Percentiles rank a stretch among this genome's conserved stretches.
Evolutionary conservation across 345 rosid genomes (phyloP).

Genomic region (Heritiera fomes): DNA sequence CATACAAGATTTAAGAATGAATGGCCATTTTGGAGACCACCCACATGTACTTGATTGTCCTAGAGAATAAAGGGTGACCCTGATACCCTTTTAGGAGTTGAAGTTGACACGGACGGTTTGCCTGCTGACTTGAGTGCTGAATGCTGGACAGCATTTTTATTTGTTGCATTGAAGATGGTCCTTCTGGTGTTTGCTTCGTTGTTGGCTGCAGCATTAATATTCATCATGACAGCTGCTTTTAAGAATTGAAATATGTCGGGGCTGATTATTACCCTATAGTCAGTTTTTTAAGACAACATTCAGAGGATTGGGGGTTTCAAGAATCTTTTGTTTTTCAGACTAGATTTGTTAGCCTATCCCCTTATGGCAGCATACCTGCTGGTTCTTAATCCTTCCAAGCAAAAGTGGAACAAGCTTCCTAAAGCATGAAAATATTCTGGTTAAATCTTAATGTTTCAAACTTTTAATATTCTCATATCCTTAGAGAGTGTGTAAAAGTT

Average conservation of each 20-base stretch:
- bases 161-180: not conserved
- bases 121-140: not conserved
- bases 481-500: too few relatives aligned
- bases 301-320: not conserved
- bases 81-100: not conserved
- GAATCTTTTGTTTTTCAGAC: not conserved
- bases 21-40: constrained; percentile 8
- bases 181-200: not conserved
- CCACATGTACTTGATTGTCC: not conserved
- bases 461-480: too few relatives aligned
- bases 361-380: not conserved
- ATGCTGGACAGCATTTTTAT: constrained; percentile 17
- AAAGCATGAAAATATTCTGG: too few relatives aligned
- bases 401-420: not conserved
- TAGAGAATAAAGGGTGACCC: not conserved
- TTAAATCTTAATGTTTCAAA: too few relatives aligned
- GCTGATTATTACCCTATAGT: not conserved
- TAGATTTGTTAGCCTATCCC: not conserved
- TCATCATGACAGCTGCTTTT: not conserved
- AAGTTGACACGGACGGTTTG: constrained; percentile 11
- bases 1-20: not conserved
- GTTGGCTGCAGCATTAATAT: not conserved
- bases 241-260: not conserved
- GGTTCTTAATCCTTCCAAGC: not conserved
- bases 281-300: not conserved